Base-by-base conservation (phyloP, 805 yeast genomes). In the Myxozyma monticola region DNA sequence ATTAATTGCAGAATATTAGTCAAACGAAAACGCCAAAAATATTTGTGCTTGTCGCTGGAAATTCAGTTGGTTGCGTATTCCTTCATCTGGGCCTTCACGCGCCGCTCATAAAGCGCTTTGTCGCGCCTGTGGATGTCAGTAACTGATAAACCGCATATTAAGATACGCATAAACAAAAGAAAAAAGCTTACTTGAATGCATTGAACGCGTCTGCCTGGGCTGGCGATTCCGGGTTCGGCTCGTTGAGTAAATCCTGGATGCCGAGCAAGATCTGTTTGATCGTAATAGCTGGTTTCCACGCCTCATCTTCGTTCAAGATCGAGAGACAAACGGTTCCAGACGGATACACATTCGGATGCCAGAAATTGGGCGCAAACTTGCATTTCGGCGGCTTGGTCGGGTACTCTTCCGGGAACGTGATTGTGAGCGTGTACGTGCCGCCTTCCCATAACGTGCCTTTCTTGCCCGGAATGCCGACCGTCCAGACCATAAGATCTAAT, bases 161-260 rank as follows among this genome's bases (percentile, higher is more conserved):
- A n/a, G 4, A 31, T 10, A 4, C 25, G 1, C 15, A 4, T 15
- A 28, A 10, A 12, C 15, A 22, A 21, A 15, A 9, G 10, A 18
- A 28, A 25, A 28, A 21, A 17, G 21, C 53, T 10, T 42, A 51
- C 56, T 51, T 58, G 49, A 61, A 62, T 0, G 91, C 88, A 68
- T 84, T 84, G 88, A 90, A 93, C 1, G 99, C 98, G 2, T 95
- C 95, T 59, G 88, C 93, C 70, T 93, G 99, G 0, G 99, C 99
- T 1, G 99, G 99, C 0, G 97, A 89, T 55, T 83, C 83, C 20
- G 96, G 95, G 65, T 93, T 93, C 31, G 99, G 99, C 31, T 82
- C 77, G 63, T 85, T 87, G 54, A 93, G 74, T 48, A 93, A 75
- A 67, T 90, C 96, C 69, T 93, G 99, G 44, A 93, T 82, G 4